Evolutionary conservation across 1,284 basidiomycete genomes (phyloP), one percentile per base, ranked within the genome.

Genomic region (Cystobasidium pallidum): DNA sequence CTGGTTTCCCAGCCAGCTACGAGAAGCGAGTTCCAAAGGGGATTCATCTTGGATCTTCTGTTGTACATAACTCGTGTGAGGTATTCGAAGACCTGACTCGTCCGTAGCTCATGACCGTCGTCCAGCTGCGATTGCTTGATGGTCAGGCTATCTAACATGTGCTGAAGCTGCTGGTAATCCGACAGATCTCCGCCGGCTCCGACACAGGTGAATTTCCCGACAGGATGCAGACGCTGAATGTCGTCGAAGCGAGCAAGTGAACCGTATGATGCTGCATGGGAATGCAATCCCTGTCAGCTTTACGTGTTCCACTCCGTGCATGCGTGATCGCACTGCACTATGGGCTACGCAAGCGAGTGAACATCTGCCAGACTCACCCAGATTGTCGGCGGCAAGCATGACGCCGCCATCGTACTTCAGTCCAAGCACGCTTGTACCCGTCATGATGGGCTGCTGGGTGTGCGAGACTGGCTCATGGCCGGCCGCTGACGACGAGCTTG

Each of bases 341-440:
- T 8, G 26, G 39, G 28, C 52, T 36, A 49, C 41, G 63, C 63
- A 49, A 49, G 63, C 47, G 52, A 17, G 19, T 2, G 52, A n/a
- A 28, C 21, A 26, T 66, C 26, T 19, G n/a, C 21, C 36, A 34
- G 30, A 77, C 76, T 75, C 79, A 94, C 93, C 93, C 63, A 99
- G 89, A 78, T 91, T 98, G 84, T 99, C 95, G 41, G 96, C 92
- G n/a, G 96, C 94, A 84, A 99, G 88, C 92, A 99, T 97, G 76
- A 99, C 88, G 2, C 96, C 95, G 78, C 92, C 93, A 81, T 94
- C 93, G 86, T 88, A 99, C 82, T 91, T 91, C 81, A 99, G 85
- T 6, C 91, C 96, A 45, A 99, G 86, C 8, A 99, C 92, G 70
- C 91, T 94, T 3, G 95, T 96, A 77, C 95, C 96, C 0, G 95